Percentiles rank a stretch among this genome's conserved stretches.
Conservation (phyloP, 2,329 filamentous ascomycete species). For the Penicillium sp. region DNA sequence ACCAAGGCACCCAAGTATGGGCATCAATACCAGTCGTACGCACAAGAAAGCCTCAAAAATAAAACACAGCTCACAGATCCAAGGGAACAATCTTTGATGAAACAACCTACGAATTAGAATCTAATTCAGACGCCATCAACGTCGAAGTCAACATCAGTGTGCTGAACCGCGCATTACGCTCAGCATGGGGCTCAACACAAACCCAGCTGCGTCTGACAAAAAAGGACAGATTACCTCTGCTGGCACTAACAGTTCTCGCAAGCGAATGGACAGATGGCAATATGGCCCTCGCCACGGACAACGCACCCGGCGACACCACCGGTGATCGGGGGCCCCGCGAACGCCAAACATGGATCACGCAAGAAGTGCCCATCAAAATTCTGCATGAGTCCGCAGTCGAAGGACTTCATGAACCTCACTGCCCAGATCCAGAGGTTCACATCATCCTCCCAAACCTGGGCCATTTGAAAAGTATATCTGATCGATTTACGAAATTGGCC, state of each 20-base stretch:
- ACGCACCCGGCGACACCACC: conserved; percentile 32
- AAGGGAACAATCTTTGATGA: conserved; percentile 82
- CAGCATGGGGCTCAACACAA: conserved; percentile 76
- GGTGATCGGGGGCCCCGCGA: conserved; percentile 62
- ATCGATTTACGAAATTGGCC: conserved; percentile 89
- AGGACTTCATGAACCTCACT: conserved; percentile 87
- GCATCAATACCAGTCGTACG: conserved; percentile 62
- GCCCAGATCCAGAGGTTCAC: conserved; percentile 89
- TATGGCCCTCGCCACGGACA: conserved; percentile 57
- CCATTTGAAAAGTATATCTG: conserved; percentile 90
- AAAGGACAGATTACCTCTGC: conserved; percentile 80
- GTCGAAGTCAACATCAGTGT: conserved; percentile 89
- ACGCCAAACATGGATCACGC: conserved; percentile 88
- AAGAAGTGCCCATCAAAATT: conserved; percentile 93
- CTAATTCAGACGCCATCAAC: conserved; percentile 91
- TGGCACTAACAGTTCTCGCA: conserved; percentile 87
- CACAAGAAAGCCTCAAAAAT: no score
- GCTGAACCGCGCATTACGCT: conserved; percentile 87
- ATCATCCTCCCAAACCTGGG: conserved; percentile 84
- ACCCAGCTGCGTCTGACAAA: conserved; percentile 90
- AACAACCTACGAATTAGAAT: conserved; percentile 76
- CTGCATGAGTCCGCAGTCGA: conserved; percentile 82
- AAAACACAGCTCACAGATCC: neutral
- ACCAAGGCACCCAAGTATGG: conserved; percentile 95
- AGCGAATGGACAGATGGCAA: conserved; percentile 41